Evolutionary conservation across 352 stramenopile species (phyloP).

Genomic region (Thraustochytrium sp.): DNA sequence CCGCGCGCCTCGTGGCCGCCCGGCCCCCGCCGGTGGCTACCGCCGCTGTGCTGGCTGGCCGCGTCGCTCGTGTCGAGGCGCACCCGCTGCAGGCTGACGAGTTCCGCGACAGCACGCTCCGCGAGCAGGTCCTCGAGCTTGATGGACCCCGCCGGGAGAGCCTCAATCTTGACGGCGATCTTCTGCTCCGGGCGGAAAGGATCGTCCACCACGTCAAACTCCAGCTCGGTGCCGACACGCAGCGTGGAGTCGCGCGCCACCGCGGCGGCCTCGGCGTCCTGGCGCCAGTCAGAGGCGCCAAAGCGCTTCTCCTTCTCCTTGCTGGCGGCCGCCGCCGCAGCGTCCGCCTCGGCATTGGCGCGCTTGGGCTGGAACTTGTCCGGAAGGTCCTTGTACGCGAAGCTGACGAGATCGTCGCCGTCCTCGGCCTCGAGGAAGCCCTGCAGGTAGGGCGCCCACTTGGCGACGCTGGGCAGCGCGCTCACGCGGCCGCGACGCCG

Average conservation of each 20-base stretch:
- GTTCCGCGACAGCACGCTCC: background rate
- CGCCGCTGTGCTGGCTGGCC: background rate
- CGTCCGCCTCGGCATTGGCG: background rate
- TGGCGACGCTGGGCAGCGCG: background rate
- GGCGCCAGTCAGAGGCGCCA: slow-evolving; percentile 10
- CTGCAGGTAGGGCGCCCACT: background rate
- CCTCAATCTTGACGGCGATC: slow-evolving; percentile 7
- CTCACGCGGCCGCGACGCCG: background rate
- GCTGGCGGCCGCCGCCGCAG: background rate
- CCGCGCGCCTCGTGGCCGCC: background rate
- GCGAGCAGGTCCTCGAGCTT: slow-evolving; percentile 13
- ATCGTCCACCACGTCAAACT: slow-evolving; percentile 21
- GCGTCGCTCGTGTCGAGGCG: background rate
- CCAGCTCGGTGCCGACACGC: slow-evolving; percentile 1
- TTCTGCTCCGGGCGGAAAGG: background rate
- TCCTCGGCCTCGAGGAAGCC: slow-evolving; percentile 16
- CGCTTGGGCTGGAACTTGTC: slow-evolving; percentile 2
- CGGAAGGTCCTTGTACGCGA: slow-evolving; percentile 1
- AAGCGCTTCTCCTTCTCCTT: slow-evolving; percentile 28
- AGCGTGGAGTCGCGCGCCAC: background rate
- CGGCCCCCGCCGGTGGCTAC: background rate
- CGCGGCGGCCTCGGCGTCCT: background rate
- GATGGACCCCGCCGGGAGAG: background rate
- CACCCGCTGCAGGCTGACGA: background rate
- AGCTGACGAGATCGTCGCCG: background rate